These are phyloP conservation scores for Cryphonectria nitschkei DNA, from an alignment of 2,329 filamentous ascomycete genomes.

Conservation along the genomic window DNA sequence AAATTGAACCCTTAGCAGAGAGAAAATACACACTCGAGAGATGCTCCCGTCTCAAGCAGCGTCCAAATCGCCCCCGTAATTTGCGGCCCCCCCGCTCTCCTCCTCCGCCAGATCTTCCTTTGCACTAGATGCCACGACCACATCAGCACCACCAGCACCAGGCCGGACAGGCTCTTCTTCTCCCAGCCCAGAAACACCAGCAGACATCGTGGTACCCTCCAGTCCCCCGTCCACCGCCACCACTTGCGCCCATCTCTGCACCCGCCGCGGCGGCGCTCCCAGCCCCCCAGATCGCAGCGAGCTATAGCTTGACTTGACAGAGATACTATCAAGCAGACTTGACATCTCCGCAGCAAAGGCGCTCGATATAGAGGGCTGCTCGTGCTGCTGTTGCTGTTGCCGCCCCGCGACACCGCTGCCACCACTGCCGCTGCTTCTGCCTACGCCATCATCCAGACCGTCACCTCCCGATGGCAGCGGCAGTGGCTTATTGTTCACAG, in stretches of 20 bases:
- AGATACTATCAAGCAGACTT: slow-evolving; percentile 19
- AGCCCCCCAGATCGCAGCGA: slow-evolving; percentile 12
- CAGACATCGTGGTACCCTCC: not conserved
- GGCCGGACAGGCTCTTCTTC: not conserved
- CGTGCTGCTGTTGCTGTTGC: not conserved
- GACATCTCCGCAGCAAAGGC: slow-evolving; percentile 17
- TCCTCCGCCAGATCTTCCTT: not conserved
- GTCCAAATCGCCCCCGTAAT: not conserved
- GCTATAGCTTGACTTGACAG: slow-evolving; percentile 19
- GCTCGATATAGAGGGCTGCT: slow-evolving; percentile 11
- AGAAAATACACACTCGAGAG: not conserved
- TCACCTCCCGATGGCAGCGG: slow-evolving; percentile 4
- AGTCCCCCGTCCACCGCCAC: not conserved
- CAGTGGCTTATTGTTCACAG: not conserved
- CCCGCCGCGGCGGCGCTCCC: not conserved
- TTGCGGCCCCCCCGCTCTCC: not conserved
- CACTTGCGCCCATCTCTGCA: not conserved
- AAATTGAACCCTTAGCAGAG: not conserved
- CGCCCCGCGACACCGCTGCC: not conserved
- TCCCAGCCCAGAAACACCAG: not conserved
- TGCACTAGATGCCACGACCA: not conserved
- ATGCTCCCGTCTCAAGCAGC: not conserved
- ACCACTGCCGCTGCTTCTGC: not conserved
- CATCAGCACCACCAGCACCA: not conserved
- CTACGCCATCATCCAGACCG: not conserved